Base-by-base conservation (phyloP, 768 basidiomycete species). In the Artomyces pyxidatus region DNA sequence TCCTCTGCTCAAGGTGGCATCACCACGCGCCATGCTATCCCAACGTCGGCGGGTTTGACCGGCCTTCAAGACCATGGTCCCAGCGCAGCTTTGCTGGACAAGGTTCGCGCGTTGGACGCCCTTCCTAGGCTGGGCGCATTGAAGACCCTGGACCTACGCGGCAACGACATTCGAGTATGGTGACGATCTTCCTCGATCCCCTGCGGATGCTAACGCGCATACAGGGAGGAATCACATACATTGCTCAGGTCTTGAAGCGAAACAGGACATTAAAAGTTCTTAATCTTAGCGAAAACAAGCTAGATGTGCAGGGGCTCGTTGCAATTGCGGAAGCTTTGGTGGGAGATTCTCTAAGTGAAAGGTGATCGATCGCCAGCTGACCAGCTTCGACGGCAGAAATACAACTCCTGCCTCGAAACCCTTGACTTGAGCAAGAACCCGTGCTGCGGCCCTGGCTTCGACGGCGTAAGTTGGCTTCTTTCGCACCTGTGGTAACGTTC, bases 261-360 rank as follows among this genome's bases (percentile, higher is more conserved):
- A 98, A 99, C 65, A 74, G 93, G 38, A 97, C 95, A 3, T 71
- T 98, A 38, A 96, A 95, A 66, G 84, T 97, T 5, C 74, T 97
- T 22, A 98, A 97, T 64, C 68, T 98, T 45, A 85, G 88, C 59
- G 95, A 98, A 63, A 98, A 98, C 65, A 91, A 87, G 63, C 77
- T 99, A 5, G 95, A 95, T 49, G 77, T 88, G 1, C 69, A 75
- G 8, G 89, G 90, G 46, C 70, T 99, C 9, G 79, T 84, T 2
- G 70, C 75, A 0, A 73, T 99, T 12, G 93, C 92, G 0, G 95
- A 99, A 65, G 87, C 93, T 1, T 65, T 99, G 63, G 92, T 94
- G 49, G n/a, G n/a, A n/a, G n/a, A n/a, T n/a, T n/a, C n/a, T n/a
- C n/a, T n/a, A n/a, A n/a, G n/a, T n/a, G n/a, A n/a, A n/a, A n/a